Base-by-base conservation (phyloP, 345 rosid species). In the Triadica sebifera region DNA sequence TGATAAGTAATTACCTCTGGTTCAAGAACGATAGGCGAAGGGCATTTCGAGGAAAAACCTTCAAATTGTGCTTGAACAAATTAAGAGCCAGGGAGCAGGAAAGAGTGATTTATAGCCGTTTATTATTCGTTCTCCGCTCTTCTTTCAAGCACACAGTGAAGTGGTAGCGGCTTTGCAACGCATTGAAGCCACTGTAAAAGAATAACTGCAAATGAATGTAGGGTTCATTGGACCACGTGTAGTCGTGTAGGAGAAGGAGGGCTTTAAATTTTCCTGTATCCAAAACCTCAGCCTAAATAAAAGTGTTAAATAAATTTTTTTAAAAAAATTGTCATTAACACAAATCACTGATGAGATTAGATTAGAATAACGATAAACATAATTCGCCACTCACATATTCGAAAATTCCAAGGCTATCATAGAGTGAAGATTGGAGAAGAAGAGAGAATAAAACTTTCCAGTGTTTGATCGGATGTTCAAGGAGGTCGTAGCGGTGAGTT, bases 41-140 rank as follows among this genome's bases (percentile, higher is more conserved):
- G 12, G 65, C 45, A 71, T 59, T 24, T 19, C 8, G 70, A 0
- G 53, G 51, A 12, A 53, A 74, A 1, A 25, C 17, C 19, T 56
- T 51, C 22, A 73, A 56, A 12, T 43, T 55, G 57, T 39, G 43
- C 37, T 29, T 41, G 37, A 19, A 13, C 4, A 50, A 38, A 41
- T 55, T 41, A 52, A 52, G 24, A 73, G 76, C 63, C 76, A 73
- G 76, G 8, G 69, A 47, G 57, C 34, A 12, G 47, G 5, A 47
- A 34, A 59, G 46, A 47, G 41, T 29, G 10, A 24, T 12, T 12
- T 9, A 50, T 10, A 8, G 47, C 47, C 10, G 10, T 15, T 51
- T 16, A 51, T 51, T 51, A 15, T 4, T 16, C n/a, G 56, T 2
- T 16, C 56, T 34, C 7, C 43, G 22, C 1, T 38, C 5, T 39